A percentile compares a stretch with the other conserved stretches of the same genome.
phyloP scores from a whole-genome alignment of 805 yeast genomes.

The Wickerhamomyces ciferrii region DNA sequence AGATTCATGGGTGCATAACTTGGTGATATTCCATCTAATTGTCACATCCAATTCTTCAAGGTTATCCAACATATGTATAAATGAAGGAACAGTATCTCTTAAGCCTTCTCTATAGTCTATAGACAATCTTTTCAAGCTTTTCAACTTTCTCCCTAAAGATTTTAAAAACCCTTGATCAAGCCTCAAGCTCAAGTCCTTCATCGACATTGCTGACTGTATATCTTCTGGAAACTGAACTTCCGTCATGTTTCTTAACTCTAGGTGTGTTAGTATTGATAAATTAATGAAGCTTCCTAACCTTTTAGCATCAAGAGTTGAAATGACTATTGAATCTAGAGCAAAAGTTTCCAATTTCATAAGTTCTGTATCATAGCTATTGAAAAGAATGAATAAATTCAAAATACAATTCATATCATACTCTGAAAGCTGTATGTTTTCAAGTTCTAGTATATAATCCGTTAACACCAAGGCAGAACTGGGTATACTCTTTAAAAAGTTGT shows the following conservation, averaged over 20 bases:
- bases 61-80: slow-evolving; percentile 20
- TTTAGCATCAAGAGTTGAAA: slow-evolving; percentile 11
- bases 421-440: slow-evolving; percentile 7
- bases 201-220: slow-evolving; percentile 6
- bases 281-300: slow-evolving; percentile 5
- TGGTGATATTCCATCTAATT: slow-evolving; percentile 34
- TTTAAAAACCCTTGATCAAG: slow-evolving; percentile 23
- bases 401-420: slow-evolving; percentile 15
- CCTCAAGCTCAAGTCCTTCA: slow-evolving; percentile 8
- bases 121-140: slow-evolving; percentile 22
- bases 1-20: slow-evolving; percentile 16
- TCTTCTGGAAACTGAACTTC: slow-evolving; percentile 26
- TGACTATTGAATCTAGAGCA: slow-evolving; percentile 11
- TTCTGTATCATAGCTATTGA: slow-evolving; percentile 1
- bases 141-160: slow-evolving; percentile 22
- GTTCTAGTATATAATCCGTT: slow-evolving; percentile 12
- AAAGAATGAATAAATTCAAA: slow-evolving; percentile 5
- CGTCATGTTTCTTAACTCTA: slow-evolving; percentile 30
- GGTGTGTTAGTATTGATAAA: slow-evolving; percentile 15
- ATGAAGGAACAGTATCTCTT: slow-evolving; percentile 34
- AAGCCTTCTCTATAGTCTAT: slow-evolving; percentile 37
- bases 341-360: slow-evolving; percentile 6
- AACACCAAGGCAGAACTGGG: slow-evolving; percentile 13
- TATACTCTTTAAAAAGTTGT: slow-evolving; percentile 10
- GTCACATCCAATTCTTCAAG: slow-evolving; percentile 34